These are phyloP conservation scores for Pachyrhizus erosus DNA, from an alignment of 306 rosid genomes.

Conservation along the genomic window DNA sequence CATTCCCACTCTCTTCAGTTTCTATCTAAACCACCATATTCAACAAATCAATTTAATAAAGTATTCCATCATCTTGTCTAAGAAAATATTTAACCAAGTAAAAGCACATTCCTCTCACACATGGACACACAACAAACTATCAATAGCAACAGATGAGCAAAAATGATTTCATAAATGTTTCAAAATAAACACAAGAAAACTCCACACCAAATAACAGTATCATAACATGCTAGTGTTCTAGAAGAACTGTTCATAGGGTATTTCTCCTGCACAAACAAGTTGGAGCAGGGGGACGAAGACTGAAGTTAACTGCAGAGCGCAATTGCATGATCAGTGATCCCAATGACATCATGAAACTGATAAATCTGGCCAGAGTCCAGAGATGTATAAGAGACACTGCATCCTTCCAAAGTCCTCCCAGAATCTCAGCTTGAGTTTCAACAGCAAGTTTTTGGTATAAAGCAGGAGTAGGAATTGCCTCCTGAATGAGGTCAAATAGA, in stretches of 20 bases:
- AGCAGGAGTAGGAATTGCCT: background rate
- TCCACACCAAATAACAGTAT: background rate
- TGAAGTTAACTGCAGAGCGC: slow-evolving; percentile 4
- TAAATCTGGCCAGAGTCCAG: background rate
- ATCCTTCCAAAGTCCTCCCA: background rate
- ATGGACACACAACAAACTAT: slow-evolving; percentile 23
- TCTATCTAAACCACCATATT: slow-evolving; percentile 37
- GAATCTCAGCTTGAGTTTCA: background rate
- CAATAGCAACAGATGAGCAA: slow-evolving; percentile 27
- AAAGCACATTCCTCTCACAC: slow-evolving; percentile 22
- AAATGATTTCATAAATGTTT: slow-evolving; percentile 13
- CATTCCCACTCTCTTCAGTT: slow-evolving; percentile 34
- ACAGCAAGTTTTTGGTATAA: background rate
- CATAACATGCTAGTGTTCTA: background rate
- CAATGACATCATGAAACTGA: background rate
- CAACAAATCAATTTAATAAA: slow-evolving; percentile 17
- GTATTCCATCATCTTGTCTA: slow-evolving; percentile 12
- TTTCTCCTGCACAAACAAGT: background rate
- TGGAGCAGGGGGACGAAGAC: background rate
- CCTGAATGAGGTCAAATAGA: background rate
- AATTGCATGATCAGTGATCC: background rate
- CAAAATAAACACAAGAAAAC: background rate
- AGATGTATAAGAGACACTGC: background rate
- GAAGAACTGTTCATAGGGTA: background rate
- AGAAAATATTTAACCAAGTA: slow-evolving; percentile 20